Conservation (phyloP, 805 yeast genomes). For the Yamadazyma ubonensis region DNA sequence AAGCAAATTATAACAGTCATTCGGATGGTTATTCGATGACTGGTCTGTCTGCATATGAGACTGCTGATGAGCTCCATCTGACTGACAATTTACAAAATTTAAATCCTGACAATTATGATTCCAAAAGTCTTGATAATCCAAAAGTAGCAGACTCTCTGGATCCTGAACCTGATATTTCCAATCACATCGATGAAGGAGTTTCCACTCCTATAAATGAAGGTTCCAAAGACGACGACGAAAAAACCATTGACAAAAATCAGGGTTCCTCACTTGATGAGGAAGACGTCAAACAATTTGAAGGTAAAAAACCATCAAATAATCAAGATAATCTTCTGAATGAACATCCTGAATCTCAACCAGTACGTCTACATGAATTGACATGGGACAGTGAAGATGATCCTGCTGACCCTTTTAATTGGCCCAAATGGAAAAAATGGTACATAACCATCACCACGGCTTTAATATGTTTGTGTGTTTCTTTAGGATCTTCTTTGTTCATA, state of each 20-base stretch:
- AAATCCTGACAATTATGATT: too few relatives aligned
- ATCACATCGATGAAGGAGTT: background rate
- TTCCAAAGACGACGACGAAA: slow-evolving; percentile 2
- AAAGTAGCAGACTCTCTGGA: too few relatives aligned
- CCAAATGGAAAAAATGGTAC: slow-evolving; percentile 59
- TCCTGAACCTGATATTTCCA: background rate
- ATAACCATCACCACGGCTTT: slow-evolving; percentile 63
- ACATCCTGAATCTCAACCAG: too few relatives aligned
- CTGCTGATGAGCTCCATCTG: slow-evolving; percentile 27
- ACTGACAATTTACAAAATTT: background rate
- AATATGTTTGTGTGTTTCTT: slow-evolving; percentile 65
- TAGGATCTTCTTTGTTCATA: slow-evolving; percentile 74
- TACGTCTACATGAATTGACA: slow-evolving; percentile 28
- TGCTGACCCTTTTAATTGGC: slow-evolving; percentile 71
- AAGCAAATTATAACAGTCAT: background rate
- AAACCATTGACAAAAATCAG: slow-evolving; percentile 1
- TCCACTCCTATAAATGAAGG: background rate
- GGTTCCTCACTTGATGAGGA: slow-evolving; percentile 6
- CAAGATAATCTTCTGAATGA: too few relatives aligned
- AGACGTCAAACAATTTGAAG: slow-evolving; percentile 1
- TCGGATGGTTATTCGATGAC: slow-evolving; percentile 20
- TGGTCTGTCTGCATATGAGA: slow-evolving; percentile 32
- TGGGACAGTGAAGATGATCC: slow-evolving; percentile 67
- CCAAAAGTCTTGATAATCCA: too few relatives aligned
- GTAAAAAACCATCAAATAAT: background rate